Evolutionary conservation across 2,329 filamentous ascomycete genomes (phyloP).

Genomic region (Bisporella sp.): DNA sequence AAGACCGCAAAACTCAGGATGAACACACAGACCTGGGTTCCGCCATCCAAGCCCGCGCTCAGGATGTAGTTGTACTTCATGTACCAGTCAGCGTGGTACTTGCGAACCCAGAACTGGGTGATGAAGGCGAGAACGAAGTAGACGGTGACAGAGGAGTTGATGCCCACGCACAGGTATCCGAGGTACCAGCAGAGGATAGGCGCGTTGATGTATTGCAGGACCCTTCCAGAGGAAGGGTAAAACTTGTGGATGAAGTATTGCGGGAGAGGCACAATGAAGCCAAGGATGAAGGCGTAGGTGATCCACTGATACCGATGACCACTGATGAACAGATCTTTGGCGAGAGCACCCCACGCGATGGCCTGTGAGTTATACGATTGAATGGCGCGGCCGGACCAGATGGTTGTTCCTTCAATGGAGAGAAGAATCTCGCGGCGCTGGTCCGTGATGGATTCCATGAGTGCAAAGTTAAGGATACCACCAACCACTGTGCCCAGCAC

Average conservation of each 20-base stretch:
- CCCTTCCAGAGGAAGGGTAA: constrained; percentile 47
- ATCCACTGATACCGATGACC: constrained; percentile 33
- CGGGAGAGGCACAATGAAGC: constrained; percentile 36
- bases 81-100: constrained; percentile 66
- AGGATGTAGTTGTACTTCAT: constrained; percentile 71
- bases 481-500: constrained; percentile 35
- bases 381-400: constrained; percentile 41
- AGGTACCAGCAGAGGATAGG: constrained; percentile 62
- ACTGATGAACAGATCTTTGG: constrained; percentile 34
- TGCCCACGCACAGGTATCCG: constrained; percentile 58
- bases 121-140: constrained; percentile 61
- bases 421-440: constrained; percentile 35
- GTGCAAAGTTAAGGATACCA: constrained; percentile 45
- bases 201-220: constrained; percentile 57
- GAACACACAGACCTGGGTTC: constrained; percentile 65
- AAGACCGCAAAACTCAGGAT: constrained; percentile 49
- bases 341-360: constrained; percentile 31
- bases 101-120: constrained; percentile 64
- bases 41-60: constrained; percentile 63
- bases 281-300: constrained; percentile 34
- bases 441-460: constrained; percentile 40
- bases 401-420: constrained; percentile 35
- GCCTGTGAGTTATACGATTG: constrained; percentile 38
- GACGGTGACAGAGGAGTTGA: constrained; percentile 61
- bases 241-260: constrained; percentile 37